Evolutionary conservation across 805 yeast genomes (phyloP).

Genomic region (Saccharomyces eubayanus): DNA sequence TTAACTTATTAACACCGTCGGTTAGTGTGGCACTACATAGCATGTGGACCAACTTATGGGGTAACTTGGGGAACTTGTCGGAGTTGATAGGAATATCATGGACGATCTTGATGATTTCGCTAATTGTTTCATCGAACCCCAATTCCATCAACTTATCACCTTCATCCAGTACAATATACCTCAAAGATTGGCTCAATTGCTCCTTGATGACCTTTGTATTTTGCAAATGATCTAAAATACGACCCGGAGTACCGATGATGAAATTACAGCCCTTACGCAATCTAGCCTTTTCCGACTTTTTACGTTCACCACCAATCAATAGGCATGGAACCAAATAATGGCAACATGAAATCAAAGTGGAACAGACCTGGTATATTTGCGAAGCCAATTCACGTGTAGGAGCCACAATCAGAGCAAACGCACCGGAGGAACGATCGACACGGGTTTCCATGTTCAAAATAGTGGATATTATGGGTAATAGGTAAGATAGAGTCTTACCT

Average conservation of each 20-base stretch:
- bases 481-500: slow-evolving; percentile 87
- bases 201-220: slow-evolving; percentile 69
- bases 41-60: slow-evolving; percentile 62
- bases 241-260: slow-evolving; percentile 95
- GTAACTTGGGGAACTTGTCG: slow-evolving; percentile 47
- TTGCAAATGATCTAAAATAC: slow-evolving; percentile 88
- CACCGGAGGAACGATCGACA: slow-evolving; percentile 58
- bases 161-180: slow-evolving; percentile 91
- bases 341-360: slow-evolving; percentile 61
- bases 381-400: slow-evolving; percentile 94
- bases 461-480: slow-evolving; percentile 71
- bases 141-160: slow-evolving; percentile 94
- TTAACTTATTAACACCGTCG: slow-evolving; percentile 68
- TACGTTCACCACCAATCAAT: slow-evolving; percentile 97
- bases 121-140: slow-evolving; percentile 91
- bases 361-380: slow-evolving; percentile 79
- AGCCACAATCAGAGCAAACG: slow-evolving; percentile 79
- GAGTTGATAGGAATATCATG: slow-evolving; percentile 36
- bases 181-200: slow-evolving; percentile 47
- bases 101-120: slow-evolving; percentile 59
- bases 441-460: slow-evolving; percentile 48
- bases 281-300: slow-evolving; percentile 92
- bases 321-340: slow-evolving; percentile 91
- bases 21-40: slow-evolving; percentile 93
- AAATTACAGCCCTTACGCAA: slow-evolving; percentile 92